Base-by-base conservation (phyloP, 2,329 filamentous ascomycete species). In the Triangularia setosa region DNA sequence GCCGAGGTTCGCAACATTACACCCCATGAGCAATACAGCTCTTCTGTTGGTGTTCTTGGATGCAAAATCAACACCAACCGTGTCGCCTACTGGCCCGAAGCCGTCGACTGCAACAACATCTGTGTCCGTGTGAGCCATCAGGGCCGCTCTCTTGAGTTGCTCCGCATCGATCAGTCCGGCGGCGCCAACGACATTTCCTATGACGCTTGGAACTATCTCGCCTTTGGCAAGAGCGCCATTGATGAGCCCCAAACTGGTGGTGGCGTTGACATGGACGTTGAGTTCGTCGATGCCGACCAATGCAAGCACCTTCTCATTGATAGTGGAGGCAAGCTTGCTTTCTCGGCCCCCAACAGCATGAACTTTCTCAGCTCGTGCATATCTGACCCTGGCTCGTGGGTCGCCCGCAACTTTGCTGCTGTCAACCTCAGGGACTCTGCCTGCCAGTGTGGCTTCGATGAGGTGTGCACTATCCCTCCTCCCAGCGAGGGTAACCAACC, bases 41-140 rank as follows among this genome's bases (percentile, higher is more conserved):
- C 81, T 21, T 84, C 82, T 6, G 73, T 85, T 65, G 84, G 84
- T 48, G 84, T 85, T 3, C 75, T 84, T 7, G 84, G 84, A 57
- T 86, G 84, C 80, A 83, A 84, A 75, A 79, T 87, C 73, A 73
- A 86, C 75, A 84, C 80, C 67, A 82, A 87, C 78, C 83, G 83
- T 21, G 79, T 87, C 23, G 84, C 84, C 67, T 87, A 87, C 79
- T 87, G 82, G 81, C 84, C 84, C 6, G 72, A 71, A 30, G 70
- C 76, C 3, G 77, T 83, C 44, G 77, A 78, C 75, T 87, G 84
- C 77, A 75, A 81, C 75, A 78, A 82, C 72, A 79, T 86, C 69
- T 87, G 84, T 75, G 77, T 86, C 70, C 80, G 81, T 72, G 76
- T 87, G 65, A 78, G 76, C 63, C 74, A 81, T 71, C 74, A 70